Evolutionary conservation across 2,329 filamentous ascomycete genomes (phyloP).

Genomic region (Alternaria metachromatica): DNA sequence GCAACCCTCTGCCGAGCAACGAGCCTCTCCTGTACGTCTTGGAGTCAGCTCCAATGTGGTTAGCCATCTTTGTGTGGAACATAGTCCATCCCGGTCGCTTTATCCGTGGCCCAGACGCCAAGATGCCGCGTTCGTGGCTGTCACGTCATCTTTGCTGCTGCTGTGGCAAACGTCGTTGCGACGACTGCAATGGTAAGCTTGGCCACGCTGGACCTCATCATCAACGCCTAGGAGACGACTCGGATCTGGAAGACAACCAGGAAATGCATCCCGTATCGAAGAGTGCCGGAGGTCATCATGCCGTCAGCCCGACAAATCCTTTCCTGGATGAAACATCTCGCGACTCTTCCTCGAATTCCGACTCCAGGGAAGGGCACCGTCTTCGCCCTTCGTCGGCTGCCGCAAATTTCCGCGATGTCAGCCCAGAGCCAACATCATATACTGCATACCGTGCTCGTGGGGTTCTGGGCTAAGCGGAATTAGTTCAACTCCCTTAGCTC

Average conservation of each 20-base stretch:
- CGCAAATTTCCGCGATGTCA: slow-evolving; percentile 9
- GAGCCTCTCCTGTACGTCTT: slow-evolving; percentile 60
- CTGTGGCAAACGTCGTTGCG: slow-evolving; percentile 22
- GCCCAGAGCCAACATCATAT: slow-evolving; percentile 12
- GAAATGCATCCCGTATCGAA: slow-evolving; percentile 7
- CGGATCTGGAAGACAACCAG: slow-evolving; percentile 10
- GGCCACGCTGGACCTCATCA: slow-evolving; percentile 17
- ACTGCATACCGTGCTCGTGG: slow-evolving; percentile 14
- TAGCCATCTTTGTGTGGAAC: slow-evolving; percentile 40
- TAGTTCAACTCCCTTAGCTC: background rate
- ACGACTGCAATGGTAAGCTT: slow-evolving; percentile 22
- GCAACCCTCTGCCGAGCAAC: slow-evolving; percentile 56
- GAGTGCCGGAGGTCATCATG: background rate
- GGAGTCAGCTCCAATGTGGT: slow-evolving; percentile 64
- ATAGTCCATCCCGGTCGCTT: slow-evolving; percentile 20
- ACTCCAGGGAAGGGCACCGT: slow-evolving; percentile 7
- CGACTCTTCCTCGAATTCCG: slow-evolving; percentile 5
- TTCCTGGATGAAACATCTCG: slow-evolving; percentile 5
- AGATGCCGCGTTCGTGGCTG: slow-evolving; percentile 27
- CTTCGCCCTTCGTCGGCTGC: slow-evolving; percentile 14
- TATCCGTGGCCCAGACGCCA: slow-evolving; percentile 19
- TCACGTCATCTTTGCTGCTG: slow-evolving; percentile 27
- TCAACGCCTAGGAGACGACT: slow-evolving; percentile 6
- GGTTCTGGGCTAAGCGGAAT: slow-evolving; percentile 2
- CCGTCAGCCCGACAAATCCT: background rate